Conservation (phyloP, 202 grass and related monocot species). For the Zoysia matrella region DNA sequence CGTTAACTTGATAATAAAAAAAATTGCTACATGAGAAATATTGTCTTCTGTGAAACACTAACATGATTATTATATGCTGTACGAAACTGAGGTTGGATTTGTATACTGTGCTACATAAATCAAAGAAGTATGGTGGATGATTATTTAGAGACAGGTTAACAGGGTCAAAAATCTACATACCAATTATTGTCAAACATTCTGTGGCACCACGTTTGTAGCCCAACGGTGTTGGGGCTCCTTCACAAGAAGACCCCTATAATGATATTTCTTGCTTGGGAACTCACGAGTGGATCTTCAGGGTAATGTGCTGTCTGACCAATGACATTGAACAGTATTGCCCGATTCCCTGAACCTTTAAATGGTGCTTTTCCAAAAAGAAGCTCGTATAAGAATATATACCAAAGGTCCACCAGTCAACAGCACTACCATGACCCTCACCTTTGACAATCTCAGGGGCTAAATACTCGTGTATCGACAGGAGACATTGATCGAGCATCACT, state of each 20-base stretch:
- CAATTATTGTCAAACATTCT: constrained; percentile 47
- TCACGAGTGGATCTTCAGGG: constrained; percentile 80
- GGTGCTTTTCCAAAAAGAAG: constrained; percentile 83
- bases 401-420: constrained; percentile 96
- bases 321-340: constrained; percentile 64
- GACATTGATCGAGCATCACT: constrained; percentile 53
- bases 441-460: constrained; percentile 23
- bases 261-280: constrained; percentile 73
- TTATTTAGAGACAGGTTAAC: neutral
- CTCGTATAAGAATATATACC: constrained; percentile 86
- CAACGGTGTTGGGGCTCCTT: constrained; percentile 81
- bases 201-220: constrained; percentile 83
- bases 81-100: constrained; percentile 25
- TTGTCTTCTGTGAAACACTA: neutral
- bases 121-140: too few species aligned
- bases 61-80: neutral
- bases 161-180: constrained; percentile 44
- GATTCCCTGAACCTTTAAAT: too few species aligned
- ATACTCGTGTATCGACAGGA: constrained; percentile 42
- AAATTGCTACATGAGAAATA: constrained; percentile 6
- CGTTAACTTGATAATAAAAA: neutral
- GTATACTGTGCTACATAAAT: neutral
- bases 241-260: constrained; percentile 74
- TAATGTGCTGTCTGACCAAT: constrained; percentile 69
- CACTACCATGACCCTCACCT: constrained; percentile 87